Evolutionary conservation across 129 eudicot species (phyloP).

Genomic region (Pittosporum tobira): DNA sequence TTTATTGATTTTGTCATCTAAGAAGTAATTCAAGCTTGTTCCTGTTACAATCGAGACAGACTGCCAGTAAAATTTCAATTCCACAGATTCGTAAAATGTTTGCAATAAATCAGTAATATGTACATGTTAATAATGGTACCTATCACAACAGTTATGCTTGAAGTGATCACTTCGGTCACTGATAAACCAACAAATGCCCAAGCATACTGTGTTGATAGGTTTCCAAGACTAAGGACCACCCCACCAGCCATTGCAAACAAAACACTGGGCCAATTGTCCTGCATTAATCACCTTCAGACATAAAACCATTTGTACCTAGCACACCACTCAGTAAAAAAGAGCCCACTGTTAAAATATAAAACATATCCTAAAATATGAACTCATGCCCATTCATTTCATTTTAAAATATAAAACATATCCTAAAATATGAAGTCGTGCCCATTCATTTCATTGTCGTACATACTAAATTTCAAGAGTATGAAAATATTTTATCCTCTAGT

Average conservation of each 20-base stretch:
- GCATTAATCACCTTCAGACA: constrained; percentile 12
- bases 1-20: constrained; percentile 68
- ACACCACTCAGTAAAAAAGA: not conserved
- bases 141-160: constrained; percentile 76
- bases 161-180: constrained; percentile 57
- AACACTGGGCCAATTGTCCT: constrained; percentile 86
- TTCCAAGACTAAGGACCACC: constrained; percentile 68
- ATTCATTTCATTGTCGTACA: too few relatives aligned
- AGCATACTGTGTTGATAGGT: constrained; percentile 74
- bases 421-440: not conserved
- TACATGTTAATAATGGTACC: constrained; percentile 31
- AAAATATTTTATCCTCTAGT: too few relatives aligned
- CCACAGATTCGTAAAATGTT: not conserved
- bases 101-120: not conserved
- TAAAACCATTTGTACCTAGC: not conserved
- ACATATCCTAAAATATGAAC: not conserved
- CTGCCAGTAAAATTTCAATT: not conserved
- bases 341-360: not conserved
- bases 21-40: constrained; percentile 71
- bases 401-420: not conserved
- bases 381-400: too few relatives aligned
- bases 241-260: constrained; percentile 93
- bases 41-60: constrained; percentile 32
- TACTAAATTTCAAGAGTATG: too few relatives aligned
- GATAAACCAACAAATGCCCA: constrained; percentile 98